A percentile compares a stretch with the other conserved stretches of the same genome.
Evolutionary conservation across 257 asterid species (phyloP).

Genomic region (Solanum virginianum): DNA sequence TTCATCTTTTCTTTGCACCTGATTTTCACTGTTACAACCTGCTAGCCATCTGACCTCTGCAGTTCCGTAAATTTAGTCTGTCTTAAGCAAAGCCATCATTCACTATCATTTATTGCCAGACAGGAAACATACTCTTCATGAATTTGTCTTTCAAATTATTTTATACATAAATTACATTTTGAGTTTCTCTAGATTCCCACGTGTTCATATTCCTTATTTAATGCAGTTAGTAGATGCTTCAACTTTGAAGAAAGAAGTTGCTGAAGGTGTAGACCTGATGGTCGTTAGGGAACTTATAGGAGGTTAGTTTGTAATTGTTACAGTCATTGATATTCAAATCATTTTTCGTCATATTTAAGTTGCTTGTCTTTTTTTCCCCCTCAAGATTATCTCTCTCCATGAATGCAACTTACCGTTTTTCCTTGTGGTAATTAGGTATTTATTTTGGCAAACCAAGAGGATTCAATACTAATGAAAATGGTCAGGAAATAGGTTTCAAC

Average conservation of each 20-base stretch:
- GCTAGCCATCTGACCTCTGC: not conserved
- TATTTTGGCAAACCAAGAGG: conserved; percentile 99
- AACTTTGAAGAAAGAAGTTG: conserved; percentile 85
- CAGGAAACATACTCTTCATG: not conserved
- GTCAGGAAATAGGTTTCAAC: conserved; percentile 88
- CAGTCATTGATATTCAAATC: not conserved
- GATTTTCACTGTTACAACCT: not conserved
- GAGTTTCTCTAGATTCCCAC: not conserved
- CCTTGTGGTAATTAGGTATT: conserved; percentile 42
- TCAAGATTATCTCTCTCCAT: not conserved
- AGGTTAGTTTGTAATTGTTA: conserved; percentile 38
- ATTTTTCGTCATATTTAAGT: not conserved
- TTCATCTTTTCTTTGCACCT: not conserved
- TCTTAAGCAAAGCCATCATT: not conserved
- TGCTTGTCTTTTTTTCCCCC: not conserved
- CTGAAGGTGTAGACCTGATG: conserved; percentile 97
- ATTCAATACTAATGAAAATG: conserved; percentile 54
- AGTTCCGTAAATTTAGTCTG: not conserved
- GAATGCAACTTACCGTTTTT: not conserved
- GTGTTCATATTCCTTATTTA: not conserved
- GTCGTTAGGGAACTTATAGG: conserved; percentile 98
- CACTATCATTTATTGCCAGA: not conserved
- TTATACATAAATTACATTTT: not conserved
- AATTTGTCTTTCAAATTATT: not conserved
- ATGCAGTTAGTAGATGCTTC: conserved; percentile 90